phyloP scores from a whole-genome alignment of 768 basidiomycete genomes.

The Lyophyllum shimeji region DNA sequence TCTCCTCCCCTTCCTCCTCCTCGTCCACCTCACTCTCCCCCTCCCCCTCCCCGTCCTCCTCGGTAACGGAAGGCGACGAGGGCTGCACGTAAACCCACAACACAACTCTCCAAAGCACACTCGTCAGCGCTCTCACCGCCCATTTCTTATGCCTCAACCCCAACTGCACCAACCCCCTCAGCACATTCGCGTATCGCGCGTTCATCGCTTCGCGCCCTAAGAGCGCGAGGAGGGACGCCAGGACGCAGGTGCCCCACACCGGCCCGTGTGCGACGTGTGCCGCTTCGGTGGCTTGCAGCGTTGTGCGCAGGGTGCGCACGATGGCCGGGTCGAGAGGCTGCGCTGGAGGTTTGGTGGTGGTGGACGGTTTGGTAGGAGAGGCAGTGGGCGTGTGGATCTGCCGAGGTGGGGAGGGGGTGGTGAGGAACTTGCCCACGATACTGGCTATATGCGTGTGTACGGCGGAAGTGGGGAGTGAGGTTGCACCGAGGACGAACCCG shows the following conservation, averaged over 20 bases:
- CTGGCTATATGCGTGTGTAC: constrained; percentile 55
- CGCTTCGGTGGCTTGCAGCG: constrained; percentile 54
- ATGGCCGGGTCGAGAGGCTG: constrained; percentile 49
- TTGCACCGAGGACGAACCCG: constrained; percentile 59
- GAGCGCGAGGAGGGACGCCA: constrained; percentile 66
- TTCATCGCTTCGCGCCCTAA: constrained; percentile 56
- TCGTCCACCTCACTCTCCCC: constrained; percentile 22
- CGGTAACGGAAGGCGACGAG: constrained; percentile 25
- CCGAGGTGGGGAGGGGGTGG: constrained; percentile 35
- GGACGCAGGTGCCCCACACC: constrained; percentile 71
- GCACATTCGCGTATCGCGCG: constrained; percentile 41
- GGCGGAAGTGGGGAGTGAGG: constrained; percentile 44
- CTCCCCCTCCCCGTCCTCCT: constrained; percentile 28
- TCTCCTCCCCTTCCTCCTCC: constrained; percentile 23
- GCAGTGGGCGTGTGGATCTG: constrained; percentile 17
- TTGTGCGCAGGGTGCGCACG: constrained; percentile 65
- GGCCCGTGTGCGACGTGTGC: constrained; percentile 70
- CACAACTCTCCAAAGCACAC: constrained; percentile 64
- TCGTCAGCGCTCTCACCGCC: constrained; percentile 59
- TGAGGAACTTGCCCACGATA: constrained; percentile 47
- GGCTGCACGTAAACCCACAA: constrained; percentile 69
- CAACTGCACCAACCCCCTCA: constrained; percentile 49
- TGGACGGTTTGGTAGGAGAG: too few relatives aligned
- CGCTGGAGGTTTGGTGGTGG: constrained; percentile 16
- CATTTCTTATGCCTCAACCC: constrained; percentile 65